Evolutionary conservation across 441 rosid genomes (phyloP), one percentile per base, ranked within the genome.

Genomic region (Jatropha podagrica): DNA sequence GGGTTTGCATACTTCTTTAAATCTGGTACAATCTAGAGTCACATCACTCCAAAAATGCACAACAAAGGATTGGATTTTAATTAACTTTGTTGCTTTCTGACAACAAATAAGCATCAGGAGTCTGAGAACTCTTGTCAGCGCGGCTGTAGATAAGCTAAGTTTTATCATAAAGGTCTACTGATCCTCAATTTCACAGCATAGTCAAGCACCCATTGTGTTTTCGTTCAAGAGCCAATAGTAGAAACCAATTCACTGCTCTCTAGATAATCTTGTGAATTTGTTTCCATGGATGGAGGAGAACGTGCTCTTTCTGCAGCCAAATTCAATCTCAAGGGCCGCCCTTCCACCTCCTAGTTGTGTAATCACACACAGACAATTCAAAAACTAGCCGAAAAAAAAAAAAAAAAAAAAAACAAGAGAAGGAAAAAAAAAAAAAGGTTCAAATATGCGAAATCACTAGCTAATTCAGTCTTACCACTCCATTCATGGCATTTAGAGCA

Each of bases 271-370:
- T 76, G 79, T 5, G 74, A n/a, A 17, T 61, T 82, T 18, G 81
- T 78, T 71, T 73, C 85, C 2, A 13, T 41, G 7, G 81, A 70
- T 27, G 85, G 69, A 14, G 83, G 51, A 55, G 82, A 65, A 65
- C 76, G 78, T 61, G 84, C 81, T 79, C 85, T 93, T 65, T 88
- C 90, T 0, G 85, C 75, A 32, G 98, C 98, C 76, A 89, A 9
- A 61, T 86, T 92, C 83, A 93, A 81, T 76, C 97, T 85, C 81
- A 93, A 63, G 42, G 95, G 92, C 65, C 99, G 86, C n/a, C 97
- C 99, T 85, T 96, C 94, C 38, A 93, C 87, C 84, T 91, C 99
- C 99, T 93, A 70, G 62, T 80, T 72, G 65, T 46, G 70, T 15
- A 71, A 40, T 46, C 48, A 69, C 68, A 64, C 7, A 71, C 6